These are phyloP conservation scores for Entomortierella lignicola DNA, from an alignment of 192 early-diverging fungal genomes.

Conservation along the genomic window DNA sequence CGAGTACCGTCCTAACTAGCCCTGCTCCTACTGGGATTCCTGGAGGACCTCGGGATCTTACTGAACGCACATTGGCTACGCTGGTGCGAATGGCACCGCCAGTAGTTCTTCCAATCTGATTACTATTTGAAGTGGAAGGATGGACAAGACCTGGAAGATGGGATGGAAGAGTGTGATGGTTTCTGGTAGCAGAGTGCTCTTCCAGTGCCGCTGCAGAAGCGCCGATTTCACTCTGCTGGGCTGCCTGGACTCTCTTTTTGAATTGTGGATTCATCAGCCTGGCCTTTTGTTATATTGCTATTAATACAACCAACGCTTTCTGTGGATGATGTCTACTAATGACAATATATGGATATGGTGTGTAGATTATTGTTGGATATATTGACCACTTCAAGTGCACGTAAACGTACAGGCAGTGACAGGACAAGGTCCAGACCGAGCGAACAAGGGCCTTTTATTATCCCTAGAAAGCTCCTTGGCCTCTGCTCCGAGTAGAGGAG, in stretches of 20 bases:
- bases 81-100: conserved; percentile 20
- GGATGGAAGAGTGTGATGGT: neutral
- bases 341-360: neutral
- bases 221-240: conserved; percentile 4
- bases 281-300: neutral
- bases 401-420: neutral
- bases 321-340: neutral
- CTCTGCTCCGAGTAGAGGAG: neutral
- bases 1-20: conserved; percentile 6
- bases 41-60: conserved; percentile 8
- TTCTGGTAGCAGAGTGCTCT: conserved; percentile 9
- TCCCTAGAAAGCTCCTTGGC: too few relatives aligned
- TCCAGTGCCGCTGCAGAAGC: neutral
- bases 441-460: too few relatives aligned
- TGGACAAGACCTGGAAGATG: conserved; percentile 3
- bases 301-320: neutral
- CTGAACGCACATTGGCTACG: conserved; percentile 7
- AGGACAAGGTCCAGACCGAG: too few relatives aligned
- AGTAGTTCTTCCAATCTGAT: neutral
- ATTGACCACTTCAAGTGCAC: neutral
- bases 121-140: neutral
- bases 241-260: conserved; percentile 27
- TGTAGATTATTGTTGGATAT: neutral
- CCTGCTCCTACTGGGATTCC: conserved; percentile 1
- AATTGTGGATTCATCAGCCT: conserved; percentile 17